Evolutionary conservation across 305 asterid species (phyloP).

Genomic region (Striga hermonthica): DNA sequence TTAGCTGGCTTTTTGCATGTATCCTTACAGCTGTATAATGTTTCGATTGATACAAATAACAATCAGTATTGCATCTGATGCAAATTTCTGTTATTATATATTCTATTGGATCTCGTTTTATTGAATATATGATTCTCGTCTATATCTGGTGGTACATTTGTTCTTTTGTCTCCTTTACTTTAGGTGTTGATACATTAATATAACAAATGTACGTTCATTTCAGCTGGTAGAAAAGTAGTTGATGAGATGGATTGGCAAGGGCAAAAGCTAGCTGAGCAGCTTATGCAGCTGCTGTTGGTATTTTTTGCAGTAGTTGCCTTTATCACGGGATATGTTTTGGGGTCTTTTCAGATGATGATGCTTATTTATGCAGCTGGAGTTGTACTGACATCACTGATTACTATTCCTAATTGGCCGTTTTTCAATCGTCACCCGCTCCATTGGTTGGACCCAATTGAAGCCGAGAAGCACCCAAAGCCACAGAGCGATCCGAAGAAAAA

Average conservation of each 20-base stretch:
- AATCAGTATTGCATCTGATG: no score
- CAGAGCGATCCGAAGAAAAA: slow-evolving; percentile 56
- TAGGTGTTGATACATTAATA: no score
- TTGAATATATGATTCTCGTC: no score
- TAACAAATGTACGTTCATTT: no score
- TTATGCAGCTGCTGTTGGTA: slow-evolving; percentile 81
- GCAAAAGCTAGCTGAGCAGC: slow-evolving; percentile 78
- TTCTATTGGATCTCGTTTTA: no score
- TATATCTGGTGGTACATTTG: no score
- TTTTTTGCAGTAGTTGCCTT: slow-evolving; percentile 63
- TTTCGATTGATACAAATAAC: no score
- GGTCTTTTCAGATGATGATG: slow-evolving; percentile 78
- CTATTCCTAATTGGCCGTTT: slow-evolving; percentile 85
- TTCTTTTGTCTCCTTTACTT: no score
- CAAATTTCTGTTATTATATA: no score
- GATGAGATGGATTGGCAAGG: slow-evolving; percentile 98
- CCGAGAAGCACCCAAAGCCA: slow-evolving; percentile 81
- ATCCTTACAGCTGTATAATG: no score
- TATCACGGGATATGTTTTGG: slow-evolving; percentile 56
- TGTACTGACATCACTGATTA: slow-evolving; percentile 60
- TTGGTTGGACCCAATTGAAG: slow-evolving; percentile 85
- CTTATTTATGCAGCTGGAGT: slow-evolving; percentile 67
- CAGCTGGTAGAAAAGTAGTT: no score
- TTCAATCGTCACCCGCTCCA: slow-evolving; percentile 72
- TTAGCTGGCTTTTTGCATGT: no score